Conservation (phyloP, 257 asterid species). For the Solanum bulbocastanum region DNA sequence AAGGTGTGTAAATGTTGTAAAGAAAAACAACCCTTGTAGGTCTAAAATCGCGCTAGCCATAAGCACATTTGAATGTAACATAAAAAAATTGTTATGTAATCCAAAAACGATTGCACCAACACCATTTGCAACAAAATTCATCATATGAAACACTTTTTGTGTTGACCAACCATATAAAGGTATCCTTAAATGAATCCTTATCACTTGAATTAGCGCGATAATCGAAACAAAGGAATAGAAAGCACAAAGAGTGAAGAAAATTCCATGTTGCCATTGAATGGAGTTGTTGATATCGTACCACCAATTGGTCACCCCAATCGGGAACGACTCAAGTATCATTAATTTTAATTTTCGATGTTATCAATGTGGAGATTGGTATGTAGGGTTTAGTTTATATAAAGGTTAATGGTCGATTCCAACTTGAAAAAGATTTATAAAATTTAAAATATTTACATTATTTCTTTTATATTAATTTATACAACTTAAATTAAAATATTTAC, state of each 20-base stretch:
- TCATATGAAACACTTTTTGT: slow-evolving; percentile 90
- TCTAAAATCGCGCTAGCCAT: slow-evolving; percentile 48
- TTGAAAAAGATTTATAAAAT: too few relatives aligned
- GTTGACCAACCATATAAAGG: slow-evolving; percentile 97
- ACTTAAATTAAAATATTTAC: too few relatives aligned
- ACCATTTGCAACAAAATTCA: slow-evolving; percentile 92
- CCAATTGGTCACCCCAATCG: slow-evolving; percentile 21
- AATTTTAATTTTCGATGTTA: too few relatives aligned
- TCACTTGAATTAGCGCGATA: slow-evolving; percentile 75
- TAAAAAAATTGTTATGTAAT: slow-evolving; percentile 56
- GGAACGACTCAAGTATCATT: too few relatives aligned
- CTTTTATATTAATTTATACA: too few relatives aligned
- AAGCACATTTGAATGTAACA: slow-evolving; percentile 58
- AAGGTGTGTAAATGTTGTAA: slow-evolving; percentile 82
- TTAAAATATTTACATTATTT: too few relatives aligned
- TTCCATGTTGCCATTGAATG: slow-evolving; percentile 75
- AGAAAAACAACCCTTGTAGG: slow-evolving; percentile 77
- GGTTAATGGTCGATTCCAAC: too few relatives aligned
- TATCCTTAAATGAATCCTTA: slow-evolving; percentile 77
- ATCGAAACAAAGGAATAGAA: slow-evolving; percentile 60
- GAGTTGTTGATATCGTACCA: slow-evolving; percentile 85
- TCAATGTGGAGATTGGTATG: too few relatives aligned
- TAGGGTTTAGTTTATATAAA: too few relatives aligned
- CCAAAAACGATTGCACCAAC: slow-evolving; percentile 82
- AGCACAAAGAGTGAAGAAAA: slow-evolving; percentile 70